These are phyloP conservation scores for Kernera saxatilis DNA, from an alignment of 345 rosid species.

Conservation along the genomic window DNA sequence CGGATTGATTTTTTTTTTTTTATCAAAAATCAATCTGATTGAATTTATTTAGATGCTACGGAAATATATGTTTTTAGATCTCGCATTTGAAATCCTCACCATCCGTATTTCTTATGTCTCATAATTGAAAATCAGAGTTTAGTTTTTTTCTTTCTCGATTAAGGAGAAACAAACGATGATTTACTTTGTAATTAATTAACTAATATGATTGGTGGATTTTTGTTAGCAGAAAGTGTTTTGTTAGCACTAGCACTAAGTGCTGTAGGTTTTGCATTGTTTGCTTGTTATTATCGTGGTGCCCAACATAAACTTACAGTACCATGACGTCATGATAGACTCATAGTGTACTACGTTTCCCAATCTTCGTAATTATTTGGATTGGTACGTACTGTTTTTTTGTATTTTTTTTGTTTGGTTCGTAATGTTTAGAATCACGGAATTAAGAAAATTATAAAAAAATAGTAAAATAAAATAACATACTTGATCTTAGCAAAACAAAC, in stretches of 20 bases:
- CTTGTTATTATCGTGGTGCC: not conserved
- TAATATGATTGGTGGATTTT: not conserved
- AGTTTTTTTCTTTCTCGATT: too few relatives aligned
- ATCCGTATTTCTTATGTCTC: not conserved
- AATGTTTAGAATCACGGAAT: not conserved
- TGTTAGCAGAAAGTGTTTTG: too few relatives aligned
- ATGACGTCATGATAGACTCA: constrained; percentile 9
- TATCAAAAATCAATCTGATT: too few relatives aligned
- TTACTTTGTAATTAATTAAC: too few relatives aligned
- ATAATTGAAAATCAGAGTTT: not conserved
- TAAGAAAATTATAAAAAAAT: not conserved
- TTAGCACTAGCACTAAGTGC: not conserved
- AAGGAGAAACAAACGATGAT: too few relatives aligned
- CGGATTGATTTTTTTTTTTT: too few relatives aligned
- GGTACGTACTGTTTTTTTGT: too few relatives aligned
- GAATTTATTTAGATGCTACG: too few relatives aligned
- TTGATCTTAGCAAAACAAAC: too few relatives aligned
- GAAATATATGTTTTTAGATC: too few relatives aligned
- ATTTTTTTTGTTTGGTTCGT: too few relatives aligned
- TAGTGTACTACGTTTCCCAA: not conserved
- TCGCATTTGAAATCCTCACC: too few relatives aligned
- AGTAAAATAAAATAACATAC: not conserved
- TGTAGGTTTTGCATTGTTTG: constrained; percentile 4
- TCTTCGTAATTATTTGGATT: not conserved
- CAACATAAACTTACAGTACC: constrained; percentile 1